Evolutionary conservation across 2,329 filamentous ascomycete genomes (phyloP), one percentile per base, ranked within the genome.

Genomic region (Orbilia javanica): DNA sequence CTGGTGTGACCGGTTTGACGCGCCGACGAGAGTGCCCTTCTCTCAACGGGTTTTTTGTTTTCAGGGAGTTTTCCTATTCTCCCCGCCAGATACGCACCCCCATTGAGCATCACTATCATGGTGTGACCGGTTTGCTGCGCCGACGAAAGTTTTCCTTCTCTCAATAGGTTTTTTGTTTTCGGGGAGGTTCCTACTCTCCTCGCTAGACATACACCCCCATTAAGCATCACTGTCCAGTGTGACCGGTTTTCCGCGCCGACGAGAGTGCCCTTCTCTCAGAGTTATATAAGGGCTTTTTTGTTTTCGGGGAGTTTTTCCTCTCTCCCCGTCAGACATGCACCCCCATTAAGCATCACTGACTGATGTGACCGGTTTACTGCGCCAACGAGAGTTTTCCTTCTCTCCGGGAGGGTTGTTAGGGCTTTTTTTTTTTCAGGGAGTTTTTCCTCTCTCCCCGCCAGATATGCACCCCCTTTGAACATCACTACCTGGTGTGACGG

Each of bases 31-130:
- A 48, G 44, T 52, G 13, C 31, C 48, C 48, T 52, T 29, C 48
- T 52, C 48, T 52, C 31, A 34, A 10, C 10, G 10, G 31, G 39
- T 44, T 55, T 55, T 55, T 55, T 55, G 13, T 34, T 55, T 20
- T 55, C 52, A 29, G 22, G 52, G 52, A 55, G 52, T 55, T 36
- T 55, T 36, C 18, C 29, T 13, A 22, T 11, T 55, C 52, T 55
- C 52, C 52, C 52, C 52, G 52, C 52, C 52, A 55, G 52, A 36
- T 55, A 55, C 8, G 52, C 52, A 55, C 52, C 52, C 52, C 52
- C 27, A 7, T 27, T 55, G 15, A 55, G 52, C 52, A 55, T 55
- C 52, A 55, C n/a, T n/a, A n/a, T n/a, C n/a, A n/a, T 48, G 44
- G 18, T 22, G n/a, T 20, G 44, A 48, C 44, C n/a, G 44, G 44